phyloP scores from a whole-genome alignment of 202 grass and related monocot species.

The Schoenoplectus tabernaemontani region DNA sequence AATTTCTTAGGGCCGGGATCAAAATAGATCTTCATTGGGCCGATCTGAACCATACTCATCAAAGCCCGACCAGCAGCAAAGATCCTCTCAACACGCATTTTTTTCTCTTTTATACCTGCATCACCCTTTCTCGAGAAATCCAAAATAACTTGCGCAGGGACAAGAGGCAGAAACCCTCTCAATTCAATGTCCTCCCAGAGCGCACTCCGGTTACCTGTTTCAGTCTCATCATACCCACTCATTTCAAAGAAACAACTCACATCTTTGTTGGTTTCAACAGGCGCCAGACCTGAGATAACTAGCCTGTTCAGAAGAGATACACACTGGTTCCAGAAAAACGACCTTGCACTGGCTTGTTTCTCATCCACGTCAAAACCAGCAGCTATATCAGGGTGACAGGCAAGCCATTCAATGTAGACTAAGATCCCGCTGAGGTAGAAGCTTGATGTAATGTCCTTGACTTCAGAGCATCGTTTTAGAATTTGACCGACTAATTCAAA shows the following conservation, averaged over 20 bases:
- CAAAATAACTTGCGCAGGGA: constrained; percentile 59
- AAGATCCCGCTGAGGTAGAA: constrained; percentile 51
- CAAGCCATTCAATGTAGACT: constrained; percentile 73
- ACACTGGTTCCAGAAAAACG: constrained; percentile 66
- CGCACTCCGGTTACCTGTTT: constrained; percentile 48
- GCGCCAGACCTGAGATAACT: constrained; percentile 37
- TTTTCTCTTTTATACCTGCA: constrained; percentile 41
- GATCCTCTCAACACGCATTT: constrained; percentile 55
- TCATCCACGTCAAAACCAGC: constrained; percentile 44
- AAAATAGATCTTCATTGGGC: constrained; percentile 55
- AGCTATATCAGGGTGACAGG: constrained; percentile 49
- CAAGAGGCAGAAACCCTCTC: constrained; percentile 59
- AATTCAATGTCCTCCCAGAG: constrained; percentile 70
- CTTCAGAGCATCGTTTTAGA: constrained; percentile 46
- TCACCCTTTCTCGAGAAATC: constrained; percentile 69
- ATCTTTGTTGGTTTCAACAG: constrained; percentile 49
- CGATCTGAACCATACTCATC: constrained; percentile 38
- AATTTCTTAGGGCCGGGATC: constrained; percentile 48
- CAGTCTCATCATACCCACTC: constrained; percentile 57
- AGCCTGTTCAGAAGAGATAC: constrained; percentile 60
- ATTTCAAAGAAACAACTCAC: constrained; percentile 62
- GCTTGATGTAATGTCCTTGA: constrained; percentile 52
- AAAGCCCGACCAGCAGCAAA: constrained; percentile 50
- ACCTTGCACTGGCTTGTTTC: constrained; percentile 48
- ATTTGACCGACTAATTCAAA: constrained; percentile 62